Evolutionary conservation across 1,284 basidiomycete species (phyloP), one percentile per base, ranked within the genome.

Genomic region (Neonothopanus nambi): DNA sequence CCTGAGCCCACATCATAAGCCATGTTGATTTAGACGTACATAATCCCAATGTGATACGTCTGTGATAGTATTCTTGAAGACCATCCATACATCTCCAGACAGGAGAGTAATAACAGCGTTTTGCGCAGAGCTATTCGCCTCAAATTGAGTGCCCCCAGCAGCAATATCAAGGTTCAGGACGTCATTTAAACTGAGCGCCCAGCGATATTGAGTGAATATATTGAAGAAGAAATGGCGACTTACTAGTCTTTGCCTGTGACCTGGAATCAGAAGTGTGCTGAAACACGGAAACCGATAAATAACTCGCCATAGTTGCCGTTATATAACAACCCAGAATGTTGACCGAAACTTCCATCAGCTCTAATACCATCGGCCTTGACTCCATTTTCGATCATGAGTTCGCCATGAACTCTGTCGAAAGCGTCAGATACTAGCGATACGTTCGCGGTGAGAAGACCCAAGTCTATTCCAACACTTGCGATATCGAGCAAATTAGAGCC

Each of bases 401-500:
- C 78, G 4, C 63, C 59, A 57, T 84, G 81, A 6, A 80, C 70
- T 33, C 73, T 70, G 5, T 39, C 48, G 59, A 80, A 85, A 0
- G 79, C 82, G 46, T 80, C 76, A 3, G 64, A 59, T 26, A 86
- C 58, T 3, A 77, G 62, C 18, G 73, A 67, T 1, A 65, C 61
- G 55, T 84, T 77, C n/a, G 56, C 57, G 20, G 73, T 76, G 20
- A 80, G 63, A 3, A 85, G 59, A 2, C 75, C 80, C 3, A 70
- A 67, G 54, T 82, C 78, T 43, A 84, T 78, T 13, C 79, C 80
- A 33, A 85, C 77, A 44, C 74, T 76, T 7, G 81, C 76, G 15
- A 85, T 68, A 59, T 85, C 84, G 24, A 85, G 69, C 2, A 76
- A 73, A 59, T 89, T 88, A 2, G 85, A 82, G 20, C 85, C 85